Evolutionary conservation across 2,329 filamentous ascomycete species (phyloP).

Genomic region (Rhynchosporium secalis): DNA sequence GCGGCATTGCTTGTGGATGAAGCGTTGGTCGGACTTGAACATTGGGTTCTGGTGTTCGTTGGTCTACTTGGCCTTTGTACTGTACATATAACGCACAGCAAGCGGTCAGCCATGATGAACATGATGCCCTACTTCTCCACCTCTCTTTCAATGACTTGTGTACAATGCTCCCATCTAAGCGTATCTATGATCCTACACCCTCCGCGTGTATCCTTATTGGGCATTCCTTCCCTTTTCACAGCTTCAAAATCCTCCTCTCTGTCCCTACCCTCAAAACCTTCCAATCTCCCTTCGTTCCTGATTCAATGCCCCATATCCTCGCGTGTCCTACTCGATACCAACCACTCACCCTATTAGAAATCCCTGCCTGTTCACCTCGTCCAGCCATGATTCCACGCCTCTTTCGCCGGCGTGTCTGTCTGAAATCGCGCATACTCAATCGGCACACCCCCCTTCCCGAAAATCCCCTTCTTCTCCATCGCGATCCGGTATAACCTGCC

Average conservation of each 20-base stretch:
- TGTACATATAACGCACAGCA: slow-evolving; percentile 23
- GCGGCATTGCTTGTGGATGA: slow-evolving; percentile 25
- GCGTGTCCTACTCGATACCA: too few relatives aligned
- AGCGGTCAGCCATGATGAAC: slow-evolving; percentile 15
- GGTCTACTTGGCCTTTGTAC: slow-evolving; percentile 20
- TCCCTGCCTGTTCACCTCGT: slow-evolving; percentile 51
- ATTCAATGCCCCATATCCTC: not conserved
- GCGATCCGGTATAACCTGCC: slow-evolving; percentile 82
- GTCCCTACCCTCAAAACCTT: not conserved
- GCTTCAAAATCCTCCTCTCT: not conserved
- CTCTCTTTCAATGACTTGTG: not conserved
- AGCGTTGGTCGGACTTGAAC: slow-evolving; percentile 11
- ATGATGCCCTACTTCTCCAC: not conserved
- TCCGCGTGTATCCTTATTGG: too few relatives aligned
- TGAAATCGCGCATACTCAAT: slow-evolving; percentile 88
- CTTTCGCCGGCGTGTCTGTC: slow-evolving; percentile 75
- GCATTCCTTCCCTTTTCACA: not conserved
- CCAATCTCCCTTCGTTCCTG: not conserved
- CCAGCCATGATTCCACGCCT: slow-evolving; percentile 94
- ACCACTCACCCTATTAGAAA: too few relatives aligned
- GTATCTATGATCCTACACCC: too few relatives aligned
- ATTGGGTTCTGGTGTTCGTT: not conserved
- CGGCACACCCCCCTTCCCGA: slow-evolving; percentile 69
- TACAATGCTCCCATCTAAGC: not conserved
- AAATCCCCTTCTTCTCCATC: slow-evolving; percentile 88